phyloP scores from a whole-genome alignment of 805 yeast species.

The Spathaspora girioi region DNA sequence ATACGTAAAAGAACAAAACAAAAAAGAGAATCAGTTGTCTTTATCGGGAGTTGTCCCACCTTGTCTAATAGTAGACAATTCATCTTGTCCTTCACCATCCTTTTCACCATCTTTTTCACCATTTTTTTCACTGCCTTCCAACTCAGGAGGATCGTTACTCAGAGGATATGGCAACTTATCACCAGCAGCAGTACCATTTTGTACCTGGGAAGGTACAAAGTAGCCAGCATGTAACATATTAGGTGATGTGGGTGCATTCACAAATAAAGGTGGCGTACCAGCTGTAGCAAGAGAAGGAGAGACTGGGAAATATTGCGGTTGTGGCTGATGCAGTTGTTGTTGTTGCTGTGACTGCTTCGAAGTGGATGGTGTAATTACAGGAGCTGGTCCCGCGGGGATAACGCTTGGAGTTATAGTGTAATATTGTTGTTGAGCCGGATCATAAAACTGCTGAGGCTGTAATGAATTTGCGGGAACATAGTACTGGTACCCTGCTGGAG shows the following conservation, averaged over 20 bases:
- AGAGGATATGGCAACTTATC: constrained; percentile 4
- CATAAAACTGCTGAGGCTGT: constrained; percentile 40
- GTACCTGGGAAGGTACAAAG: constrained; percentile 1
- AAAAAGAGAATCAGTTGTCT: background rate
- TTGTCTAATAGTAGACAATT: background rate
- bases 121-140: background rate
- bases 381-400: constrained; percentile 18
- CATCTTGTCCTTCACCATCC: background rate
- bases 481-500: constrained; percentile 11
- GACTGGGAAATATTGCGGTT: constrained; percentile 16
- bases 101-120: background rate
- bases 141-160: background rate
- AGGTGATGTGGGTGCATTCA: background rate
- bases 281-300: constrained; percentile 5
- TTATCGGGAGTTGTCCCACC: background rate
- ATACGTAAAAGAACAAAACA: background rate
- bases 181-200: constrained; percentile 3
- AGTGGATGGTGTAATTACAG: constrained; percentile 17
- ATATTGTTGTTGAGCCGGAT: constrained; percentile 42
- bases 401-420: constrained; percentile 35
- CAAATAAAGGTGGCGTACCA: constrained; percentile 4
- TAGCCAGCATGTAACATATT: background rate
- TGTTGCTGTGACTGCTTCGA: constrained; percentile 25
- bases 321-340: constrained; percentile 8
- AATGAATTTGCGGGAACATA: constrained; percentile 16